These are phyloP conservation scores for Bonnemaisonia californica DNA, from an alignment of 31 red algal genomes.

Conservation along the genomic window DNA sequence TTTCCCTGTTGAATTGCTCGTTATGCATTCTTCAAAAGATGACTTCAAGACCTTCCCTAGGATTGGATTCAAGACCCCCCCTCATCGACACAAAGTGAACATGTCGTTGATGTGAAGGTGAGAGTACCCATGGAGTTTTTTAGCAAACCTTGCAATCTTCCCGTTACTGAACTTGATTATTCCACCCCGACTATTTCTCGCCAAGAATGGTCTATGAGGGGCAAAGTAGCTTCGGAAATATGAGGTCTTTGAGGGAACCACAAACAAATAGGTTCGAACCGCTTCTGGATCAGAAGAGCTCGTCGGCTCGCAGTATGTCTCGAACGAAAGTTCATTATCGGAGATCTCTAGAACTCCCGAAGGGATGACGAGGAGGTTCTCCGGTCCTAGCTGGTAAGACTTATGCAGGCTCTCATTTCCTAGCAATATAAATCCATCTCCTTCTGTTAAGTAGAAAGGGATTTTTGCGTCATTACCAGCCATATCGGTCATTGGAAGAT, in stretches of 20 bases:
- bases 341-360: not conserved
- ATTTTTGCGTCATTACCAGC: constrained; percentile 5
- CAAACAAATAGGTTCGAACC: constrained; percentile 18
- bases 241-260: constrained; percentile 16
- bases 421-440: constrained; percentile 31
- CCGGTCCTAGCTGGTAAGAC: constrained; percentile 17
- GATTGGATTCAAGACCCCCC: not conserved
- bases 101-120: constrained; percentile 1
- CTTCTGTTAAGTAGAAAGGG: constrained; percentile 36
- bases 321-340: not conserved
- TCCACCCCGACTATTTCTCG: not conserved
- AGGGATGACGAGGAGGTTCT: constrained; percentile 24
- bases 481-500: constrained; percentile 21
- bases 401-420: constrained; percentile 41
- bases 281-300: not conserved
- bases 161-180: not conserved
- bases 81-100: not conserved
- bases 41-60: not conserved
- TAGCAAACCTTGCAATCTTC: constrained; percentile 14
- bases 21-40: not conserved
- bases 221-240: constrained; percentile 4
- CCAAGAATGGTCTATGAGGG: not conserved
- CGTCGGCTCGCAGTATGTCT: constrained; percentile 33
- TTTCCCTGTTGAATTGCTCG: constrained; percentile 26
- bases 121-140: constrained; percentile 13